A percentile compares a stretch with the other conserved stretches of the same genome.
phyloP scores from a whole-genome alignment of 495 filamentous ascomycete genomes.

The Aspergillus saccharolyticus region DNA sequence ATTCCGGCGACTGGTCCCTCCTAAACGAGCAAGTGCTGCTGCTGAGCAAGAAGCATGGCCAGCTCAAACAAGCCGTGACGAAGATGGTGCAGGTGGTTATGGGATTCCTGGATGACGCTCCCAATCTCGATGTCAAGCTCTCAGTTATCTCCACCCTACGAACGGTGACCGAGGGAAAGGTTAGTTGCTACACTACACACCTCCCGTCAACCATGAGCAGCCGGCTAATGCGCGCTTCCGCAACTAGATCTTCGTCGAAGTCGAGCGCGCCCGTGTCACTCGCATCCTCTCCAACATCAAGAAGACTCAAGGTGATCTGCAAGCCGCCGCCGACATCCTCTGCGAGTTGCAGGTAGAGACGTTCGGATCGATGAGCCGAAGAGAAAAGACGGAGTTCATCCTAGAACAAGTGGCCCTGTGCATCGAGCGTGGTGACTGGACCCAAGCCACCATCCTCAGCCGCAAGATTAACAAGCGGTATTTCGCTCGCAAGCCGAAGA shows the following conservation, averaged over 20 bases:
- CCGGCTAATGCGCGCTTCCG: conserved; percentile 4
- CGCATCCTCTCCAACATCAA: conserved; percentile 94
- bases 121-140: conserved; percentile 78
- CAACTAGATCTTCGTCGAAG: conserved; percentile 92
- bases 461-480: conserved; percentile 96
- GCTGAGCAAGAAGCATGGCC: conserved; percentile 98
- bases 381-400: conserved; percentile 98
- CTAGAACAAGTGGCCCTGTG: conserved; percentile 90
- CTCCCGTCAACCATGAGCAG: neutral
- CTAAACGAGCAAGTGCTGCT: conserved; percentile 94
- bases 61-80: conserved; percentile 97
- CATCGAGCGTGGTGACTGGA: conserved; percentile 95
- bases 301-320: conserved; percentile 86
- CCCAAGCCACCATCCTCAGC: conserved; percentile 86
- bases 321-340: conserved; percentile 82
- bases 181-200: conserved; percentile 24
- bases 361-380: conserved; percentile 93
- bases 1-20: conserved; percentile 84
- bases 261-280: conserved; percentile 92
- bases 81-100: conserved; percentile 98
- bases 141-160: conserved; percentile 90
- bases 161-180: conserved; percentile 97
- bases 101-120: conserved; percentile 78
- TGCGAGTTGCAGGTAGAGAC: conserved; percentile 99
- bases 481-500: conserved; percentile 82